phyloP scores from a whole-genome alignment of 371 early-diverging fungal genomes.

The Basidiobolus meristosporus region DNA sequence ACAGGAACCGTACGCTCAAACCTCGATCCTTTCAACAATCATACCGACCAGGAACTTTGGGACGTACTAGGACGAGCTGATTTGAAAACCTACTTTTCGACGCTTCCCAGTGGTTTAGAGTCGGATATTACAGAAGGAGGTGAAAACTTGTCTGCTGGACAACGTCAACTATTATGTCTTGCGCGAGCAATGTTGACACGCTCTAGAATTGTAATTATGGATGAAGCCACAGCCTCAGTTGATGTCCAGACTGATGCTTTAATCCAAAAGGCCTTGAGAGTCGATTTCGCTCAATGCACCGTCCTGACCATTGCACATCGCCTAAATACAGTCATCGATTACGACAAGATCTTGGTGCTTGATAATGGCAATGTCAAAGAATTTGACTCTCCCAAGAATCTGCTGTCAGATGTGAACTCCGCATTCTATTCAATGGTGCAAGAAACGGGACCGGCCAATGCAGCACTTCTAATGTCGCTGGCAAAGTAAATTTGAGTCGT shows the following conservation, averaged over 20 bases:
- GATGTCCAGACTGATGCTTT: conserved; percentile 43
- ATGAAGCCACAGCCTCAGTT: conserved; percentile 31
- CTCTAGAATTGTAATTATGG: conserved; percentile 52
- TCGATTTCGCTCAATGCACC: conserved; percentile 63
- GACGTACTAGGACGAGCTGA: conserved; percentile 43
- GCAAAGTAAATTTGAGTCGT: too few relatives aligned
- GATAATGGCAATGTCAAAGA: conserved; percentile 37
- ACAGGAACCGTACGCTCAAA: conserved; percentile 53
- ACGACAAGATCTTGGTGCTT: conserved; percentile 40
- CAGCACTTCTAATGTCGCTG: conserved; percentile 9
- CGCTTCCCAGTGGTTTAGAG: conserved; percentile 25
- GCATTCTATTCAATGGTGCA: conserved; percentile 21
- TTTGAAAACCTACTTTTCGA: conserved; percentile 22
- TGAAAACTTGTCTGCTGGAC: conserved; percentile 53
- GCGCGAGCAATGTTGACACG: conserved; percentile 57
- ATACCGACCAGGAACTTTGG: conserved; percentile 69
- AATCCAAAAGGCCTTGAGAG: conserved; percentile 65
- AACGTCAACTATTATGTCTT: conserved; percentile 63
- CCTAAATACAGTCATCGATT: conserved; percentile 60
- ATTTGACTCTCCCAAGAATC: conserved; percentile 13
- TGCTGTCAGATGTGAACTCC: conserved; percentile 8
- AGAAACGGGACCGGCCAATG: conserved; percentile 17
- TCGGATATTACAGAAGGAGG: conserved; percentile 30
- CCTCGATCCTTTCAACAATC: conserved; percentile 62
- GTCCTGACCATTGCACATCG: conserved; percentile 72